phyloP scores from a whole-genome alignment of 371 early-diverging fungal species.

The Rhizoclosmatium hyalinum region DNA sequence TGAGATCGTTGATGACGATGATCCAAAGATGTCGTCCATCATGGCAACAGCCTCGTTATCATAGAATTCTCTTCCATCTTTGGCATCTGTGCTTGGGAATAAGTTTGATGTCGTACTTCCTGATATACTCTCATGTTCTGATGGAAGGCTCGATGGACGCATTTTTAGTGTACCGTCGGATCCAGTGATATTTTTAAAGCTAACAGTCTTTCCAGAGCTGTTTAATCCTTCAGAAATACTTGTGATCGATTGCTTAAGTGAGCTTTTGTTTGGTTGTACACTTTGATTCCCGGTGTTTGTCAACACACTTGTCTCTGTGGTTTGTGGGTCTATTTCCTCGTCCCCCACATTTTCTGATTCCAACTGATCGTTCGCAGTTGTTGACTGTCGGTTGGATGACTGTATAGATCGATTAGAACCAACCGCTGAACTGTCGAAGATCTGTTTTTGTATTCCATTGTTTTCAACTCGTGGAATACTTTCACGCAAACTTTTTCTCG shows the following conservation, averaged over 20 bases:
- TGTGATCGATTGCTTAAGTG: neutral
- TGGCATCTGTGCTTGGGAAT: neutral
- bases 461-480: too few relatives aligned
- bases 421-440: too few relatives aligned
- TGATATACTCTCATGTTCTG: neutral
- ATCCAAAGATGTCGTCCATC: neutral
- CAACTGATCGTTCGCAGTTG: too few relatives aligned
- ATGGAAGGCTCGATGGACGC: neutral
- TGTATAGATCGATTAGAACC: too few relatives aligned
- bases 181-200: neutral
- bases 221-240: neutral
- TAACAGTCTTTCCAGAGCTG: neutral
- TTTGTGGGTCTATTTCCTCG: too few relatives aligned
- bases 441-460: too few relatives aligned
- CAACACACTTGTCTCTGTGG: too few relatives aligned
- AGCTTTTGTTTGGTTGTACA: neutral
- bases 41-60: neutral
- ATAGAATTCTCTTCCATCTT: neutral
- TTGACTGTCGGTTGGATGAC: too few relatives aligned
- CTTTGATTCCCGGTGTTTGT: too few relatives aligned
- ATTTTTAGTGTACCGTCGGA: neutral
- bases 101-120: neutral
- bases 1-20: neutral
- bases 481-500: too few relatives aligned
- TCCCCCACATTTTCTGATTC: too few relatives aligned